phyloP scores from a whole-genome alignment of 2,329 filamentous ascomycete genomes.

The Cladorrhinum sp. region DNA sequence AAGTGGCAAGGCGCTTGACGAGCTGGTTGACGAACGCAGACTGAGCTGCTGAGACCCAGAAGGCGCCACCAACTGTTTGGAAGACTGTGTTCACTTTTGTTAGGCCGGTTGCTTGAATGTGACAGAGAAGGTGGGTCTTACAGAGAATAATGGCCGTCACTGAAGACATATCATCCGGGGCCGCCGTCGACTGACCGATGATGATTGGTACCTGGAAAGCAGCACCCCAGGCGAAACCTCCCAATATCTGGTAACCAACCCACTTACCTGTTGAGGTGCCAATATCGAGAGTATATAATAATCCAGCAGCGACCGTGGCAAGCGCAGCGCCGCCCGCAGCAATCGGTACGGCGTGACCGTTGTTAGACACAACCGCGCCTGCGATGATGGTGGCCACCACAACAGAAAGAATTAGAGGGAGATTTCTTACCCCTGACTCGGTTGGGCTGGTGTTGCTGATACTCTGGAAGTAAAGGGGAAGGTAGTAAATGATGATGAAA shows the following conservation, averaged over 20 bases:
- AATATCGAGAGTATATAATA: slow-evolving; percentile 39
- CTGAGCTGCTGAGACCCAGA: slow-evolving; percentile 45
- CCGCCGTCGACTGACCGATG: slow-evolving; percentile 30
- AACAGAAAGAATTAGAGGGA: slow-evolving; percentile 41
- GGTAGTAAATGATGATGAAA: slow-evolving; percentile 45
- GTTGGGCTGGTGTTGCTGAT: slow-evolving; percentile 40
- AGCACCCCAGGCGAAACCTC: slow-evolving; percentile 45
- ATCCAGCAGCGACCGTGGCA: slow-evolving; percentile 35
- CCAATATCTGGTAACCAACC: slow-evolving; percentile 49
- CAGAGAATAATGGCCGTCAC: slow-evolving; percentile 39
- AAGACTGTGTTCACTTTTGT: slow-evolving; percentile 32
- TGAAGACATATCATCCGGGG: slow-evolving; percentile 36
- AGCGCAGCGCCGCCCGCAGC: slow-evolving; percentile 37
- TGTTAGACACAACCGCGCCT: slow-evolving; percentile 33
- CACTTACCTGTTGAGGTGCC: slow-evolving; percentile 35
- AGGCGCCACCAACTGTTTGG: slow-evolving; percentile 46
- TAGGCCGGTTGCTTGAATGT: neutral
- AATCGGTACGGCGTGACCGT: slow-evolving; percentile 35
- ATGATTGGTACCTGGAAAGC: slow-evolving; percentile 46
- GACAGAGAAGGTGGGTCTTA: slow-evolving; percentile 10
- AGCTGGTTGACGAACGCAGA: slow-evolving; percentile 40
- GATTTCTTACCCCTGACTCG: slow-evolving; percentile 38
- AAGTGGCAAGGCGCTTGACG: slow-evolving; percentile 26
- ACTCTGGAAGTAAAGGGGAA: slow-evolving; percentile 52
- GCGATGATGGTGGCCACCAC: slow-evolving; percentile 36